Conservation (phyloP, 495 filamentous ascomycete genomes). For the Penicillium crystallinum region DNA sequence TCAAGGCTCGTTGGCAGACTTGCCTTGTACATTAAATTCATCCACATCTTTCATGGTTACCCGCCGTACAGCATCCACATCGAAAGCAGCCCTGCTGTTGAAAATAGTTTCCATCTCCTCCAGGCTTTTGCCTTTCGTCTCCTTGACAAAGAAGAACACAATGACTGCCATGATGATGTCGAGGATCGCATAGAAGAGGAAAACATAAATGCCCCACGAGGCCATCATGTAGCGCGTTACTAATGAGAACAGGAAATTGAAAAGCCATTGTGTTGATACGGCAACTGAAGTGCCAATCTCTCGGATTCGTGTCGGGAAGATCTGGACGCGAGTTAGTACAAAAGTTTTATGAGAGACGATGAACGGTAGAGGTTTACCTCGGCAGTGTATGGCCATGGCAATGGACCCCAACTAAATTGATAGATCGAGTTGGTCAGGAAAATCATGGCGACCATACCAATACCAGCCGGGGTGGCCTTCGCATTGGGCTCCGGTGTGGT, state of each 20-base stretch:
- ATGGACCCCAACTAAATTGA: conserved; percentile 48
- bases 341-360: too few relatives aligned
- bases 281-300: conserved; percentile 39
- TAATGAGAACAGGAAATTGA: conserved; percentile 47
- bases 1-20: neutral
- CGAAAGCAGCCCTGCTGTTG: conserved; percentile 24
- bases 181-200: conserved; percentile 34
- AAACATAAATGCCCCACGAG: conserved; percentile 46
- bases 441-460: conserved; percentile 45
- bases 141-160: conserved; percentile 57
- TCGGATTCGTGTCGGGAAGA: conserved; percentile 46
- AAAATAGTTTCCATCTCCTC: conserved; percentile 42
- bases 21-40: conserved; percentile 12
- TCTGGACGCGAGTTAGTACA: conserved; percentile 14
- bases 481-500: too few relatives aligned
- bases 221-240: conserved; percentile 46
- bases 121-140: conserved; percentile 51
- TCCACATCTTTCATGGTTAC: conserved; percentile 10
- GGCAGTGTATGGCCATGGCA: conserved; percentile 48
- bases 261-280: conserved; percentile 46
- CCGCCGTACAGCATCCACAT: conserved; percentile 18
- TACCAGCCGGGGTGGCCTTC: too few relatives aligned
- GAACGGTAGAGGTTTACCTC: too few relatives aligned
- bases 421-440: conserved; percentile 44
- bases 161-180: conserved; percentile 42